These are phyloP conservation scores for Takashimella koratensis DNA, from an alignment of 1,284 basidiomycete species.

Conservation along the genomic window DNA sequence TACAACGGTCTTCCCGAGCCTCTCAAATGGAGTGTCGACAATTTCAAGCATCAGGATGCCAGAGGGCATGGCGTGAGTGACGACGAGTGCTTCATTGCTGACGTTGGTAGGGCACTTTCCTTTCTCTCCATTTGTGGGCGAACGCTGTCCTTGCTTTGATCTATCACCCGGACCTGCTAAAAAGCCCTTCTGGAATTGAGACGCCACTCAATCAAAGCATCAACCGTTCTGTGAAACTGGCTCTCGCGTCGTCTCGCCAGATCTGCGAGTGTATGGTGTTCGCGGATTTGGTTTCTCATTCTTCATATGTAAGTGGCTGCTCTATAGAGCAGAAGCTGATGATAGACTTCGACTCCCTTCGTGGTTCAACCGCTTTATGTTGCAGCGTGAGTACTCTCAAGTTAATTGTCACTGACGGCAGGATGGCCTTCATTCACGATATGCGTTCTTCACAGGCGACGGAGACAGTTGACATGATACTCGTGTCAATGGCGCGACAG, in stretches of 20 bases:
- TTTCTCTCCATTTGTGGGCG: conserved; percentile 43
- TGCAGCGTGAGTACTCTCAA: conserved; percentile 27
- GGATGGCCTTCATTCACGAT: conserved; percentile 49
- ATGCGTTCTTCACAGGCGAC: conserved; percentile 35
- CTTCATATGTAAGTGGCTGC: conserved; percentile 38
- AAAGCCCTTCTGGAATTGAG: conserved; percentile 46
- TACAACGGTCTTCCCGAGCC: conserved; percentile 45
- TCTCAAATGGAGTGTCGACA: conserved; percentile 49
- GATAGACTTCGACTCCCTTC: conserved; percentile 28
- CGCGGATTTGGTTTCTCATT: conserved; percentile 40
- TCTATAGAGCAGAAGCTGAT: background rate
- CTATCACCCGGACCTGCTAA: conserved; percentile 51
- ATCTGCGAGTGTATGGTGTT: conserved; percentile 52
- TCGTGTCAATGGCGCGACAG: conserved; percentile 47
- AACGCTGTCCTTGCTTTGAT: conserved; percentile 51
- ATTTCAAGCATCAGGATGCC: conserved; percentile 49
- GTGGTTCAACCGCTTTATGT: conserved; percentile 45
- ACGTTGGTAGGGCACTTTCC: conserved; percentile 23
- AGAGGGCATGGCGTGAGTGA: conserved; percentile 45
- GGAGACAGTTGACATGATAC: conserved; percentile 24
- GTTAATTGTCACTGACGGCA: conserved; percentile 8
- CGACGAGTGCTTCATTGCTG: background rate
- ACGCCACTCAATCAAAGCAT: conserved; percentile 48
- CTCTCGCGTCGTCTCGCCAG: conserved; percentile 44
- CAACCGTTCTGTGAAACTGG: conserved; percentile 46